Conservation (phyloP, 2,329 filamentous ascomycete genomes). For the Cryphonectria japonica region DNA sequence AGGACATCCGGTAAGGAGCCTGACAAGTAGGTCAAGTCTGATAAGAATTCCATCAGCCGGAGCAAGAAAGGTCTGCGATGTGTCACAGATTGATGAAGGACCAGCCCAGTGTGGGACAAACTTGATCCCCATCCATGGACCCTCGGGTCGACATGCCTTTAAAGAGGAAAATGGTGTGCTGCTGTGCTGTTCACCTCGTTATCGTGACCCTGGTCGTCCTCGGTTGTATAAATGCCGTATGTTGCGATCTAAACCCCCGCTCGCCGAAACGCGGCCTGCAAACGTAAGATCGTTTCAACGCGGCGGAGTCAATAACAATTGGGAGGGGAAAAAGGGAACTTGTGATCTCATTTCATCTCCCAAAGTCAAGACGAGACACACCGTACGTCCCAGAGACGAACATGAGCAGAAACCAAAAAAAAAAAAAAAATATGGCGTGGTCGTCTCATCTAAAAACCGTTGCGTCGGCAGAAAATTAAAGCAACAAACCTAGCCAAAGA, state of each 20-base stretch:
- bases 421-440: neutral
- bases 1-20: neutral
- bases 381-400: neutral
- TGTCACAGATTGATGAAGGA: neutral
- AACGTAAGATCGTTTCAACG: slow-evolving; percentile 5
- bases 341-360: neutral
- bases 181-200: neutral
- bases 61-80: neutral
- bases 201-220: slow-evolving; percentile 14
- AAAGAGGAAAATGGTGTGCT: neutral
- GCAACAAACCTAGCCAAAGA: neutral
- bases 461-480: neutral
- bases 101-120: neutral
- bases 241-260: slow-evolving; percentile 13
- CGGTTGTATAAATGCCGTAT: neutral
- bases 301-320: neutral
- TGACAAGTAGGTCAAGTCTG: neutral
- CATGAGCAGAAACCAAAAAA: neutral
- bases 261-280: slow-evolving; percentile 25
- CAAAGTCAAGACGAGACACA: neutral
- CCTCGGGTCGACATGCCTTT: neutral
- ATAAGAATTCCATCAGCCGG: neutral
- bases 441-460: neutral
- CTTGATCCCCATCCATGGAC: neutral
- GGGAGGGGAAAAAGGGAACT: neutral